Base-by-base conservation (phyloP, 2,329 filamentous ascomycete genomes). In the Nigrograna mackinnonii region DNA sequence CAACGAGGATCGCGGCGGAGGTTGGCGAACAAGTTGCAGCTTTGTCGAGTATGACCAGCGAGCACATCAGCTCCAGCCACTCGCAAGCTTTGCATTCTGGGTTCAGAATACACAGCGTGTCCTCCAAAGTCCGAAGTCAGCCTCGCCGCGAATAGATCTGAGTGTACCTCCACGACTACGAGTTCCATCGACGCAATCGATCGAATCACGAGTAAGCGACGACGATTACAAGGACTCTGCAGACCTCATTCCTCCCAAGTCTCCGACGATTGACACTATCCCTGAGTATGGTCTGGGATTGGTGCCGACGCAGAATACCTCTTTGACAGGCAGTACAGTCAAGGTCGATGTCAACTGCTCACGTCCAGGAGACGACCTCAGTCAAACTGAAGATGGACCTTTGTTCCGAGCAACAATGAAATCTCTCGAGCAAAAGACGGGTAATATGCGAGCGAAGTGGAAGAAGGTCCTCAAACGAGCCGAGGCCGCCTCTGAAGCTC, bases 41-140 rank as follows among this genome's bases (percentile, higher is more conserved):
- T 96, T 99, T 71, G 87, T 97, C 56, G 94, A 99, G 70, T 99
- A 99, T 64, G 91, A 99, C 69, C 87, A 94, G 63, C 84, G 92
- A 55, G 90, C 91, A 22, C 94, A 99, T 71, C 83, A 87, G 50
- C 73, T 99, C 46, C 84, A 95, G 56, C 92, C 91, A 4, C 79
- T 99, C 40, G 91, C 89, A 12, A 91, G 85, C 64, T 97, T 99
- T 71, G 91, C 89, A 4, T 97, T 96, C 66, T 99, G 90, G 86
- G 91, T 97, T 44, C 82, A 92, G 57, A 92, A 76, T 44, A 68
- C 70, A 9, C 39, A 54, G 32, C 55, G 57, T 57, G 64, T 49
- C 50, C 47, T 73, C n/a, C 59, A 59, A 28, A 74, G 70, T 46
- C 69, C 66, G 5, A 67, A 57, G 42, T 62, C 49, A 17, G 85